These are phyloP conservation scores for Phytopythium aichiense DNA, from an alignment of 352 stramenopile genomes.

Conservation along the genomic window DNA sequence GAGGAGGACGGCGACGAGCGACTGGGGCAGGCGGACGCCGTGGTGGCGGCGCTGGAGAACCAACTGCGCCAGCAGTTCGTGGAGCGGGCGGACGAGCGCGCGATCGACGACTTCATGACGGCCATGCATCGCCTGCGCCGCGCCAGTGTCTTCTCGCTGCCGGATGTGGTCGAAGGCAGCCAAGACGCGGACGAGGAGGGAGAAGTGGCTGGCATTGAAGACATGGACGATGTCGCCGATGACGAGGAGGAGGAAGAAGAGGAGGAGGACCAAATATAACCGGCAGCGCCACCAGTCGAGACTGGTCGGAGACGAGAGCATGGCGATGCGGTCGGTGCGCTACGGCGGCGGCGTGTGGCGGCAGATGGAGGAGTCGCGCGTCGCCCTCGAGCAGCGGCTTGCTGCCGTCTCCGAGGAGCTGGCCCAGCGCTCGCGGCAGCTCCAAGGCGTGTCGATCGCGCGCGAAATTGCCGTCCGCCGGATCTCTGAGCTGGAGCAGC, in stretches of 20 bases:
- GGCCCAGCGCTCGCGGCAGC: neutral
- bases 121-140: constrained; percentile 62
- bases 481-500: constrained; percentile 5
- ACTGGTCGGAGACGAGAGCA: neutral
- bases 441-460: neutral
- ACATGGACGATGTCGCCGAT: constrained; percentile 15
- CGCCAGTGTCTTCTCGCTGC: constrained; percentile 26
- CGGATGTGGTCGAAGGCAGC: constrained; percentile 5
- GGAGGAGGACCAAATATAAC: constrained; percentile 8
- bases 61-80: constrained; percentile 62
- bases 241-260: constrained; percentile 19
- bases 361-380: constrained; percentile 23
- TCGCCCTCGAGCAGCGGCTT: constrained; percentile 10
- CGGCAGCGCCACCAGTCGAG: neutral
- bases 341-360: constrained; percentile 28
- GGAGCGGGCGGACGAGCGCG: constrained; percentile 43
- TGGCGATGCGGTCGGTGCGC: constrained; percentile 22
- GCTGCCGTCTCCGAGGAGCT: neutral
- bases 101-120: constrained; percentile 67
- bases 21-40: constrained; percentile 4
- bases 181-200: neutral
- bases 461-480: neutral
- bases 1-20: constrained; percentile 5
- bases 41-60: constrained; percentile 53
- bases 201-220: neutral